Evolutionary conservation across 306 rosid species (phyloP).

Genomic region (Malus sieversii): DNA sequence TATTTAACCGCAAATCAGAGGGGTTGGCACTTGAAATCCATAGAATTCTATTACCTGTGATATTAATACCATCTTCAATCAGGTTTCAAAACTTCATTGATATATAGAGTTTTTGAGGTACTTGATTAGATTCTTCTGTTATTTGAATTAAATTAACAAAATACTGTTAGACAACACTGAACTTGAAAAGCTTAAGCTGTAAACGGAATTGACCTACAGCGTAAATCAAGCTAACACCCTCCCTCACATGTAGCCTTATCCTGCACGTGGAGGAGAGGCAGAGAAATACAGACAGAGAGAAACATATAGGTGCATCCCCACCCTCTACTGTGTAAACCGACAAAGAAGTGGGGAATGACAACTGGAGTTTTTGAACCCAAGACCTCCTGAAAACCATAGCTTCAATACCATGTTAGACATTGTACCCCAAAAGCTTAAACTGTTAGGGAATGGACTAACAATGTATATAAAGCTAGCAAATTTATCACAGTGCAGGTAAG

Average conservation of each 20-base stretch:
- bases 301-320: not conserved
- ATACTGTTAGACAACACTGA: not conserved
- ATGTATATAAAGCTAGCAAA: not conserved
- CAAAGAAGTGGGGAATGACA: not conserved
- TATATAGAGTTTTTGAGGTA: not conserved
- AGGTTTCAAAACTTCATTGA: not conserved
- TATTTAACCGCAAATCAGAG: not conserved
- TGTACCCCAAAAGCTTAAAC: not conserved
- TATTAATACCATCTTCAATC: not conserved
- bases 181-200: not conserved
- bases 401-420: not conserved
- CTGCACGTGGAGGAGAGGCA: not conserved
- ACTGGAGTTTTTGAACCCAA: not conserved
- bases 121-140: not conserved
- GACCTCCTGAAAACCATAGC: not conserved
- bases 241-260: not conserved
- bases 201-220: not conserved
- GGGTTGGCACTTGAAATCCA: not conserved
- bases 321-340: not conserved
- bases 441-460: not conserved
- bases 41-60: constrained; percentile 8
- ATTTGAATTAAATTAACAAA: not conserved
- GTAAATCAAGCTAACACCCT: not conserved
- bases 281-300: not conserved
- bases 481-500: not conserved